These are phyloP conservation scores for Daldinia eschscholtzii DNA, from an alignment of 2,329 filamentous ascomycete genomes.

Conservation along the genomic window DNA sequence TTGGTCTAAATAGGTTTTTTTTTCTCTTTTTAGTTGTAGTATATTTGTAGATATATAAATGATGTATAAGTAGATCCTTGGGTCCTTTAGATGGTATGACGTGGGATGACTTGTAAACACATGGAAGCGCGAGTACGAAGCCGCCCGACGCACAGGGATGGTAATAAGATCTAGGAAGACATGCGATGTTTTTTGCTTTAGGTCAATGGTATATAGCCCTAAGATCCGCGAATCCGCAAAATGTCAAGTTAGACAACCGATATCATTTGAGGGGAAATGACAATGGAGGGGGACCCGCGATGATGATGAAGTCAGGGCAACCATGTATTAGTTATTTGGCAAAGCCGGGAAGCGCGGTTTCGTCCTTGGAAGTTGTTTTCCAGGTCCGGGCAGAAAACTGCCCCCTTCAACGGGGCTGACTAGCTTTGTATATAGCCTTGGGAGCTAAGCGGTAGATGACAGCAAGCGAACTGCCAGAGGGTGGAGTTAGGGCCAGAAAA, in stretches of 20 bases:
- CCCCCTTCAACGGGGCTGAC: slow-evolving; percentile 18
- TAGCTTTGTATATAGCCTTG: slow-evolving; percentile 34
- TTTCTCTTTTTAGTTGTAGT: slow-evolving; percentile 24
- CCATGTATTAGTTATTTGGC: slow-evolving; percentile 35
- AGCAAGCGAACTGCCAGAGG: slow-evolving; percentile 6
- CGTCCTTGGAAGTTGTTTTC: slow-evolving; percentile 20
- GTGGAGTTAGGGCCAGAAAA: slow-evolving; percentile 33
- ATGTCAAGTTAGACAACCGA: slow-evolving; percentile 32
- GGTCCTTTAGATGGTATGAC: slow-evolving; percentile 13
- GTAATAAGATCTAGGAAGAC: slow-evolving; percentile 25
- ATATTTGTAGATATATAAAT: slow-evolving; percentile 23
- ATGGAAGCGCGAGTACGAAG: slow-evolving; percentile 20
- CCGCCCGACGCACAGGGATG: slow-evolving; percentile 15
- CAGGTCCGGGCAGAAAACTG: slow-evolving; percentile 23
- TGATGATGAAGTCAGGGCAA: slow-evolving; percentile 44
- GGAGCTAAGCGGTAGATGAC: slow-evolving; percentile 24
- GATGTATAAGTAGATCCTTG: slow-evolving; percentile 15
- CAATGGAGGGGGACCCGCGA: slow-evolving; percentile 28
- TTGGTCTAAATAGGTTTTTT: slow-evolving; percentile 5
- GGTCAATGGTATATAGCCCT: slow-evolving; percentile 33
- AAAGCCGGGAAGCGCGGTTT: slow-evolving; percentile 21
- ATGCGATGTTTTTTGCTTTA: slow-evolving; percentile 25
- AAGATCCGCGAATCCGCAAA: slow-evolving; percentile 24
- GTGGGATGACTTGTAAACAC: slow-evolving; percentile 22
- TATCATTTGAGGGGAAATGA: slow-evolving; percentile 37